phyloP scores from a whole-genome alignment of 257 asterid species.

The Thymus mandschuricus region DNA sequence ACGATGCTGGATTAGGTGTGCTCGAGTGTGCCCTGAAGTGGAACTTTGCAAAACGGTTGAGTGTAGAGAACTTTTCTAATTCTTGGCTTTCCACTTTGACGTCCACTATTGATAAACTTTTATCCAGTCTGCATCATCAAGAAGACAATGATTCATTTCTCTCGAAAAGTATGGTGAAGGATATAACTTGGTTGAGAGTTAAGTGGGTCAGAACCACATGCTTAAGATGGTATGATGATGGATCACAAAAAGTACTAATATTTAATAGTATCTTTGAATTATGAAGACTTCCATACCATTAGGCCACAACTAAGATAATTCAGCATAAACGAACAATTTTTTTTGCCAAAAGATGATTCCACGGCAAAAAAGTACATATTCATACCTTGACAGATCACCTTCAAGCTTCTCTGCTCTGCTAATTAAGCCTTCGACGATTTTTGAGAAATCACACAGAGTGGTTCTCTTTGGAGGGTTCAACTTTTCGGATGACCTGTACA shows the following conservation, averaged over 20 bases:
- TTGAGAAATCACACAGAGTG: constrained; percentile 39
- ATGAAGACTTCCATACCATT: neutral
- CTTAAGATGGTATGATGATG: too few species aligned
- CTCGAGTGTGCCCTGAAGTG: constrained; percentile 49
- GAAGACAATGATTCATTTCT: constrained; percentile 18
- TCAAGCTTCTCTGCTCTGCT: constrained; percentile 56
- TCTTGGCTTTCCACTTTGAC: constrained; percentile 63
- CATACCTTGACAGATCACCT: constrained; percentile 57
- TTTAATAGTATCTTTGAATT: neutral
- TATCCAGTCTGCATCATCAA: constrained; percentile 68
- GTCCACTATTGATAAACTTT: constrained; percentile 49
- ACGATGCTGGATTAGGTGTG: constrained; percentile 29
- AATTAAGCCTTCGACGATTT: constrained; percentile 47
- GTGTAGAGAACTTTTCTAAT: constrained; percentile 61
- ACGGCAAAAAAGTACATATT: neutral
- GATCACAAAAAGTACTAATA: too few species aligned
- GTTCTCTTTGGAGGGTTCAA: constrained; percentile 39
- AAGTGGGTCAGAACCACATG: constrained; percentile 16
- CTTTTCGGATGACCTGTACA: constrained; percentile 49
- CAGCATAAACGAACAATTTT: neutral
- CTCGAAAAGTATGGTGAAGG: neutral
- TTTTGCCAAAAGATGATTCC: constrained; percentile 4
- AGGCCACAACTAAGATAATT: neutral
- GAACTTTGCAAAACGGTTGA: constrained; percentile 75
- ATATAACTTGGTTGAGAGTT: neutral